Base-by-base conservation (phyloP, 176 grass and related monocot species). In the Aegilops longissima region DNA sequence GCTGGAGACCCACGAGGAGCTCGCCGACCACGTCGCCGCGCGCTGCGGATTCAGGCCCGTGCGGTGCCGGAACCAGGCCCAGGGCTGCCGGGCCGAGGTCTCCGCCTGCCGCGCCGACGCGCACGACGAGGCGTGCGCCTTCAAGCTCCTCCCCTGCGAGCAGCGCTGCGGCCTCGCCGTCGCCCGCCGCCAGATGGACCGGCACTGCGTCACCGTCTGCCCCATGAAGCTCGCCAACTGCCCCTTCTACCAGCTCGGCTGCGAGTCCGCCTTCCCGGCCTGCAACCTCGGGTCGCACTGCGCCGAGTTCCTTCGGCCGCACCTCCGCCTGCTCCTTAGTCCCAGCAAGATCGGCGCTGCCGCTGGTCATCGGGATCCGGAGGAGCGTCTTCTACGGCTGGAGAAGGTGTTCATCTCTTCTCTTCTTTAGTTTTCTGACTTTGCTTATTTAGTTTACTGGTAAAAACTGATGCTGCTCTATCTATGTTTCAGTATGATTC, bases 261-360 rank as follows among this genome's bases (percentile, higher is more conserved):
- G 76, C 44, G 76, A 79, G 76, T 79, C 76, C 33, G 76, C 76
- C 33, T 79, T 79, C 76, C 76, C 76, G 12, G 56, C 33, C 18
- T 62, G 76, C 2, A 79, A 79, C 12, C 54, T 79, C 6, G 33
- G 21, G 2, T 61, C 56, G 1, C 76, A 79, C 56, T 79, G 76
- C 76, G 12, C 5, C 0, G 33, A 79, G 54, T 79, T 79, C 2
- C 33, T 79, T 0, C 54, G 33, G 61, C 35, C 33, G 0, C 76
- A 79, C 54, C 11, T 79, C 3, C 76, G 52, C 5, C 52, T 78
- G 1, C 76, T 78, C 31, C 20, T 23, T 8, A 11, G 14, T 23
- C 5, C 4, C 3, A 36, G 36, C 54, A 12, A n/a, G 54, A 79
- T 5, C 56, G n/a, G 36, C 3, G 12, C 76, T 16, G 6, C 25